Percentiles rank a stretch among this genome's conserved stretches.
phyloP scores from a whole-genome alignment of 2,329 filamentous ascomycete species.

The Aspergillus neotritici region DNA sequence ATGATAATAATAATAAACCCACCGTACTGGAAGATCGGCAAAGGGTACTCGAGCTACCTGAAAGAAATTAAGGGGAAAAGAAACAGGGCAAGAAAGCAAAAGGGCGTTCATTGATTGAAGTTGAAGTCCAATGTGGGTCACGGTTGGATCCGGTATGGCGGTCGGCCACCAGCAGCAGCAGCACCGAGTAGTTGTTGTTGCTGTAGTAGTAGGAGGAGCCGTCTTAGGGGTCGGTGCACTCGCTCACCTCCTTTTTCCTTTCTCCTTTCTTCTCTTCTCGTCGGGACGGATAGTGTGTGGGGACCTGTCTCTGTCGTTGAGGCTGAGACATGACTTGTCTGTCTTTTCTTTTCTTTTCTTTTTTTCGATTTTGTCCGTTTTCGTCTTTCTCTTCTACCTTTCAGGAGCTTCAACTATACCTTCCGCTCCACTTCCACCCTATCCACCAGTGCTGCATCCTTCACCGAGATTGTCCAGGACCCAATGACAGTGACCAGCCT shows the following conservation, averaged over 20 bases:
- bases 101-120: slow-evolving; percentile 3
- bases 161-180: slow-evolving; percentile 7
- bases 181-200: too few relatives aligned
- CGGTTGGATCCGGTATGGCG: slow-evolving; percentile 4
- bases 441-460: background rate
- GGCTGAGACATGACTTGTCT: background rate
- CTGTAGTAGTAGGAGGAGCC: too few relatives aligned
- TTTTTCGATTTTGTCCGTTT: slow-evolving; percentile 2
- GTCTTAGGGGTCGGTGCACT: too few relatives aligned
- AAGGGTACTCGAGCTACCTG: too few relatives aligned
- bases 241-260: slow-evolving; percentile 7
- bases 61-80: background rate
- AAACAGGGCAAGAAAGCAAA: background rate
- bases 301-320: too few relatives aligned
- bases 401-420: background rate
- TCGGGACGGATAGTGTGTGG: too few relatives aligned
- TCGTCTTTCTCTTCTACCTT: slow-evolving; percentile 1
- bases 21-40: background rate
- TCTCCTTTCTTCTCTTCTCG: background rate
- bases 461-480: too few relatives aligned
- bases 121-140: slow-evolving; percentile 2
- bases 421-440: too few relatives aligned
- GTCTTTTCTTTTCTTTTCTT: slow-evolving; percentile 1
- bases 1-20: background rate
- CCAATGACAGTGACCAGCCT: too few relatives aligned